Conservation (phyloP, 768 basidiomycete genomes). For the Arthromyces matolae region DNA sequence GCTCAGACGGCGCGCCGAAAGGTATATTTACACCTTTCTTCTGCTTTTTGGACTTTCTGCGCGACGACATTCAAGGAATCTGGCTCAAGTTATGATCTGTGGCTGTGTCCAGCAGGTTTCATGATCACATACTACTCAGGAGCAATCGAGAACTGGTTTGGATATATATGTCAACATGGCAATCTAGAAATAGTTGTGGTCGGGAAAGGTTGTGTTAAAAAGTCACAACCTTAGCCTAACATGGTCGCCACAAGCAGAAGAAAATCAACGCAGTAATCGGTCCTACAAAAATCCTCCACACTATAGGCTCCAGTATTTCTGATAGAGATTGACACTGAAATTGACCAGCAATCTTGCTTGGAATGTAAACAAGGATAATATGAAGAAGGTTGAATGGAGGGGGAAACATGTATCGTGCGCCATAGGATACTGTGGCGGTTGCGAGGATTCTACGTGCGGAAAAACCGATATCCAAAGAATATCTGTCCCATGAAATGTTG, state of each 20-base stretch:
- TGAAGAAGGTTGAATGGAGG: slow-evolving; percentile 49
- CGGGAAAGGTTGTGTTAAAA: too few species aligned
- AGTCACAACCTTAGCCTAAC: too few species aligned
- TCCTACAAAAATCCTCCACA: slow-evolving; percentile 43
- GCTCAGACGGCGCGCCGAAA: slow-evolving; percentile 44
- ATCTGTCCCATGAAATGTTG: slow-evolving; percentile 44
- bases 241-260: slow-evolving; percentile 8
- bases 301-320: slow-evolving; percentile 24
- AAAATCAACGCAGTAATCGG: slow-evolving; percentile 30
- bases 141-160: too few species aligned
- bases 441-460: slow-evolving; percentile 41
- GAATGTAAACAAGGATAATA: slow-evolving; percentile 21
- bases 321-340: too few species aligned
- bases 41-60: slow-evolving; percentile 11
- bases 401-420: slow-evolving; percentile 40
- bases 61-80: slow-evolving; percentile 6
- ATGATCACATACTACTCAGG: too few species aligned
- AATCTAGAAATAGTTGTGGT: too few species aligned
- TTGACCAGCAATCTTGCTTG: slow-evolving; percentile 14
- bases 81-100: background rate
- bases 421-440: slow-evolving; percentile 32
- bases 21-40: slow-evolving; percentile 9
- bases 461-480: slow-evolving; percentile 38
- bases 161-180: too few species aligned
- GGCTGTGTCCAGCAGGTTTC: too few species aligned